Conservation (phyloP, 1,284 basidiomycete genomes). For the Irpex rosettiformis region DNA sequence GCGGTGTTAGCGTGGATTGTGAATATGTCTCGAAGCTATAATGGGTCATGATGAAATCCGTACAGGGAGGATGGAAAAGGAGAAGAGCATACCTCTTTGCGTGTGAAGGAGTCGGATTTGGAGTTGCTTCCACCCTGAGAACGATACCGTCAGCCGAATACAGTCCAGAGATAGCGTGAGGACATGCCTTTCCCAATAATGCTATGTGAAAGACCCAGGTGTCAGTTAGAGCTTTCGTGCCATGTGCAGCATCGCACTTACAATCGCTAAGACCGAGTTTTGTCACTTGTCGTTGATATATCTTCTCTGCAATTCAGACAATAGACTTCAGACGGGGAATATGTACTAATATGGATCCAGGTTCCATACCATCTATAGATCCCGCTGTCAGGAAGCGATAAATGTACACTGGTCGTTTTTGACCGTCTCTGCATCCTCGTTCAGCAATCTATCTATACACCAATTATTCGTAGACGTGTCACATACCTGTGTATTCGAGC, state of each 20-base stretch:
- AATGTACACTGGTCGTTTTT: slow-evolving; percentile 89
- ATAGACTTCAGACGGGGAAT: background rate
- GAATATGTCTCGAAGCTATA: slow-evolving; percentile 87
- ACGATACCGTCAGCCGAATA: slow-evolving; percentile 1
- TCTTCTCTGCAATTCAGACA: slow-evolving; percentile 59
- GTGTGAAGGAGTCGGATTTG: slow-evolving; percentile 83
- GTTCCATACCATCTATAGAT: slow-evolving; percentile 65
- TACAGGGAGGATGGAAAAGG: slow-evolving; percentile 1
- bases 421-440: slow-evolving; percentile 72
- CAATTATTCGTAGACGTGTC: background rate
- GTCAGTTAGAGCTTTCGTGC: no score
- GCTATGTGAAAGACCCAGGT: slow-evolving; percentile 43
- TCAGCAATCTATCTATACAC: background rate
- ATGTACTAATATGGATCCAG: background rate
- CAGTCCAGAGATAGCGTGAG: background rate
- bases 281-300: slow-evolving; percentile 92
- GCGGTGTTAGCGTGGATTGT: slow-evolving; percentile 75
- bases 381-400: slow-evolving; percentile 88
- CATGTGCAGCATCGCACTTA: no score
- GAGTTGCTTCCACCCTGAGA: slow-evolving; percentile 47
- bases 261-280: slow-evolving; percentile 90
- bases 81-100: slow-evolving; percentile 68
- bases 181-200: slow-evolving; percentile 58
- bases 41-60: slow-evolving; percentile 4
- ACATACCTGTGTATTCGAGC: slow-evolving; percentile 87